Percentiles rank a stretch among this genome's conserved stretches.
Evolutionary conservation across 177 flowering plant species (phyloP).

Genomic region (Telopea speciosissima): DNA sequence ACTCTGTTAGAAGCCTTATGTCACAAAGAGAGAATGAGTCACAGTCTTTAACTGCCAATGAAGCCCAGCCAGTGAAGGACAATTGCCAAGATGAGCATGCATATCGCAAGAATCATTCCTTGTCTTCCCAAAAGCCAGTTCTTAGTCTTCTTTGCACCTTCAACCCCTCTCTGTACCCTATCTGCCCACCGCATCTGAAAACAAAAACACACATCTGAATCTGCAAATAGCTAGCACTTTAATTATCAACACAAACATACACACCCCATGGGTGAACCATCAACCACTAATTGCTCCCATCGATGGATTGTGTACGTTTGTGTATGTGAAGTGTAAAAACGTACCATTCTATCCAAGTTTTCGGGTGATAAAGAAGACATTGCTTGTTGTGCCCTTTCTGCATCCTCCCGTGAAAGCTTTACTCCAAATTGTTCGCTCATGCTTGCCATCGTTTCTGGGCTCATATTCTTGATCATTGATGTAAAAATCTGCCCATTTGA

Average conservation of each 20-base stretch:
- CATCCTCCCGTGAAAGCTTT: conserved; percentile 84
- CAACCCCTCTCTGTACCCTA: conserved; percentile 58
- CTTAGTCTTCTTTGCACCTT: conserved; percentile 68
- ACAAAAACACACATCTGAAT: neutral
- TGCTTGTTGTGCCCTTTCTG: conserved; percentile 88
- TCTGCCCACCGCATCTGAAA: conserved; percentile 92
- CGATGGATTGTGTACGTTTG: too few species aligned
- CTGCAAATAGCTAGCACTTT: neutral
- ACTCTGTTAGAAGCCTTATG: neutral
- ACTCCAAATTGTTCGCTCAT: conserved; percentile 93
- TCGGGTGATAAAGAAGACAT: conserved; percentile 92
- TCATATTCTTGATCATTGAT: conserved; percentile 88
- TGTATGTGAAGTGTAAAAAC: neutral
- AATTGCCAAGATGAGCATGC: conserved; percentile 78
- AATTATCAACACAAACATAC: neutral
- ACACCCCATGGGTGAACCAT: neutral
- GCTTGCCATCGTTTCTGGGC: conserved; percentile 92
- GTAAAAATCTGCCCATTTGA: conserved; percentile 62
- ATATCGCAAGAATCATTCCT: conserved; percentile 75
- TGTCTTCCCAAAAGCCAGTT: conserved; percentile 77
- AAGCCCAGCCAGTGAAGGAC: conserved; percentile 71
- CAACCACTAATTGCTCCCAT: too few species aligned
- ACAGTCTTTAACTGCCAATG: conserved; percentile 46
- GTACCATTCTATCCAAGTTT: conserved; percentile 88
- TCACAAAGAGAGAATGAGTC: neutral